These are phyloP conservation scores for Vickermania spadyakhi DNA, from an alignment of 208 protist genomes.

Conservation along the genomic window DNA sequence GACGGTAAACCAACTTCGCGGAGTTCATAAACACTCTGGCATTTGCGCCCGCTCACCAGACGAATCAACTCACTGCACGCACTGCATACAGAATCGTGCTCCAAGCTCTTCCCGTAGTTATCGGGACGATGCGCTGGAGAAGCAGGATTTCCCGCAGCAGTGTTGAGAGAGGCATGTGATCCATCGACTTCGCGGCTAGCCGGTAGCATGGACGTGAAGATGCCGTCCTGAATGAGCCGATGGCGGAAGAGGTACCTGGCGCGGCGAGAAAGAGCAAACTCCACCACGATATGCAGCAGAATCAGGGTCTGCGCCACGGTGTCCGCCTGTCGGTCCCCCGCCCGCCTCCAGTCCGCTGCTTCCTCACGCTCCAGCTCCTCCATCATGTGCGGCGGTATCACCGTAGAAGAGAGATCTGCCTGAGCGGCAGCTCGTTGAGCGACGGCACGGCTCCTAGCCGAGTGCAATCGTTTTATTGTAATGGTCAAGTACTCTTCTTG, in stretches of 20 bases:
- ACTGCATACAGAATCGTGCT: conserved; percentile 22
- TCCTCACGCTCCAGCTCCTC: too few species aligned
- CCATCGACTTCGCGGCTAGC: not conserved
- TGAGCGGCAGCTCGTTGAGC: too few species aligned
- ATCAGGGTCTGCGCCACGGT: conserved; percentile 27
- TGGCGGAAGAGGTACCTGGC: conserved; percentile 12
- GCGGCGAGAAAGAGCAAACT: conserved; percentile 38
- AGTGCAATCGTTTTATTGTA: too few species aligned
- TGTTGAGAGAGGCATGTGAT: not conserved
- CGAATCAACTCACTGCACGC: conserved; percentile 59
- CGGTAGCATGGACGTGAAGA: not conserved
- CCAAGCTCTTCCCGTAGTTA: conserved; percentile 4
- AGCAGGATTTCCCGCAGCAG: not conserved
- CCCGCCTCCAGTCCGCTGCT: conserved; percentile 5
- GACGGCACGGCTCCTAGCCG: too few species aligned
- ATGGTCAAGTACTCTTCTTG: not conserved
- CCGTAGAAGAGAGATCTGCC: too few species aligned
- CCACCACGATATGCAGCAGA: conserved; percentile 29
- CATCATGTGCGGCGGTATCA: too few species aligned
- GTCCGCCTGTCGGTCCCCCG: conserved; percentile 4
- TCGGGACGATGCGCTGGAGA: not conserved
- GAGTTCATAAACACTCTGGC: conserved; percentile 3
- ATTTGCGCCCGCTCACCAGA: conserved; percentile 26
- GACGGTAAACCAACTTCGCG: not conserved
- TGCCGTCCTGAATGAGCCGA: not conserved